phyloP scores from a whole-genome alignment of 345 rosid species.

The Mangifera indica region DNA sequence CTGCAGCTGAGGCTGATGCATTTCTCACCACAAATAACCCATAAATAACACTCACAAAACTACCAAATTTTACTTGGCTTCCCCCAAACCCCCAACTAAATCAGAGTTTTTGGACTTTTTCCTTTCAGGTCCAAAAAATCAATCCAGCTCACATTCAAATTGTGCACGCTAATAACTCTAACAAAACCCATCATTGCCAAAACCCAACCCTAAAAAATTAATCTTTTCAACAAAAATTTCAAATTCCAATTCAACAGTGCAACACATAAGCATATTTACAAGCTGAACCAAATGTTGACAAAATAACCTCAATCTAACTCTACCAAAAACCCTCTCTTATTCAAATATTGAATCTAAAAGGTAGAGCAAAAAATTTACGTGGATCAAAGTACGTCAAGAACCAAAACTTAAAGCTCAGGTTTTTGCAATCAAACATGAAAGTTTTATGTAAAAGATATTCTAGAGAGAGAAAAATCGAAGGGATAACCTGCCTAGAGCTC shows the following conservation, averaged over 20 bases:
- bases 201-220: constrained; percentile 3
- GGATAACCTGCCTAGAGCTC: constrained; percentile 35
- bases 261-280: constrained; percentile 6
- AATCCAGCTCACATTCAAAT: neutral
- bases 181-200: constrained; percentile 4
- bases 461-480: constrained; percentile 18
- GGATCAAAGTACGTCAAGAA: constrained; percentile 21
- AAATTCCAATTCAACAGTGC: constrained; percentile 5
- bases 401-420: constrained; percentile 4
- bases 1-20: constrained; percentile 42
- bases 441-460: constrained; percentile 14
- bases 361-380: neutral
- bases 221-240: constrained; percentile 3
- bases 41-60: neutral
- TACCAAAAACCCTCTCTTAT: constrained; percentile 10
- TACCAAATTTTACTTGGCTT: neutral
- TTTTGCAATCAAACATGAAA: neutral
- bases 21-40: constrained; percentile 30
- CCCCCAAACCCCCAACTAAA: constrained; percentile 7
- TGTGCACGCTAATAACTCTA: neutral
- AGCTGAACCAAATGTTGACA: neutral
- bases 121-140: neutral
- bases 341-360: constrained; percentile 11
- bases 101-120: constrained; percentile 10
- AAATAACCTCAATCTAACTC: constrained; percentile 11